A percentile compares a stretch with the other conserved stretches of the same genome.
These are phyloP conservation scores for Luvunga scandens DNA, from an alignment of 345 rosid genomes.

Conservation along the genomic window DNA sequence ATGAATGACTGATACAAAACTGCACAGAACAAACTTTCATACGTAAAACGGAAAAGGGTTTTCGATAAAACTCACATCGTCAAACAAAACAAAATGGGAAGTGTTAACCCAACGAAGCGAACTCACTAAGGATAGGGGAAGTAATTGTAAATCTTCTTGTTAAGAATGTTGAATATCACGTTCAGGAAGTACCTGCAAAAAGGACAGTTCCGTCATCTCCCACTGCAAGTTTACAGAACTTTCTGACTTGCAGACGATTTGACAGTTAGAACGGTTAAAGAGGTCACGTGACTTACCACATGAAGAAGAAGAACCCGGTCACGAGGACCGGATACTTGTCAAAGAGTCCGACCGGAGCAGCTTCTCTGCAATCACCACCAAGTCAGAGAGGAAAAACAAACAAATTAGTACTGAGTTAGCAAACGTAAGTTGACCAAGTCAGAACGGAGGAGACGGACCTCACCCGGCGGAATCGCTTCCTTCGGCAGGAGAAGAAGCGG, in stretches of 20 bases:
- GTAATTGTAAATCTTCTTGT: conserved; percentile 98
- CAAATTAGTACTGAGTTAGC: conserved; percentile 4
- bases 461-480: conserved; percentile 96
- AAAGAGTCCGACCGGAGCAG: conserved; percentile 64
- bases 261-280: conserved; percentile 1
- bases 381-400: conserved; percentile 10
- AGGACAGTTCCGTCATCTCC: conserved; percentile 9
- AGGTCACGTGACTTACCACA: conserved; percentile 60
- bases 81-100: too few species aligned
- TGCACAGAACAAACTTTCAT: conserved; percentile 24
- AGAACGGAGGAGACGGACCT: conserved; percentile 77
- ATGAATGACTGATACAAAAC: conserved; percentile 94
- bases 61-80: not conserved
- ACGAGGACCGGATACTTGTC: conserved; percentile 70
- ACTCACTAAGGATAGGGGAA: conserved; percentile 97
- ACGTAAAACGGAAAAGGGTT: not conserved
- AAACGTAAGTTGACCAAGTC: conserved; percentile 19
- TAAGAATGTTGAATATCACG: conserved; percentile 92
- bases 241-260: not conserved
- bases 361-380: conserved; percentile 45
- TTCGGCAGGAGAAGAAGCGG: conserved; percentile 69
- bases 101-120: not conserved
- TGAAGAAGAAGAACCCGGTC: conserved; percentile 97
- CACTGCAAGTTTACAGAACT: not conserved
- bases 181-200: conserved; percentile 77